Percentiles rank a stretch among this genome's conserved stretches.
Conservation (phyloP, 2,329 filamentous ascomycete genomes). For the Aureobasidium subglaciale region DNA sequence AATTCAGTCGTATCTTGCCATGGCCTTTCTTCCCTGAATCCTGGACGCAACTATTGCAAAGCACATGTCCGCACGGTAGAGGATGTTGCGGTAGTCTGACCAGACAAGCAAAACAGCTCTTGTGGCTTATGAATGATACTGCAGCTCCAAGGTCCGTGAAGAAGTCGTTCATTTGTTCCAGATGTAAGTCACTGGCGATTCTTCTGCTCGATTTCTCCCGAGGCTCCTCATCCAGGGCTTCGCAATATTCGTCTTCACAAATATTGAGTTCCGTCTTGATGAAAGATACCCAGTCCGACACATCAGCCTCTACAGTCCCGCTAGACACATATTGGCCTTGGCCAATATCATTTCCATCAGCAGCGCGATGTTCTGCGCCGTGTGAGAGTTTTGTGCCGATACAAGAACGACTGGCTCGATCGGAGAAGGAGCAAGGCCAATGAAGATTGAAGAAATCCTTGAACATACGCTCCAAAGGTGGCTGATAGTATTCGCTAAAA, state of each 20-base stretch:
- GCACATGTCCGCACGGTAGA: conserved; percentile 40
- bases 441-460: conserved; percentile 34
- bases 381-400: background rate
- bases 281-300: background rate
- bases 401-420: background rate
- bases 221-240: background rate
- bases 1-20: conserved; percentile 22
- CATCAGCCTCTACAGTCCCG: background rate
- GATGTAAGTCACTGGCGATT: background rate
- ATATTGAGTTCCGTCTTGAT: background rate
- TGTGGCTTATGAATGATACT: conserved; percentile 35
- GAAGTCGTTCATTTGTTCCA: background rate
- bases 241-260: background rate
- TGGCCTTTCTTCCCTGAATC: conserved; percentile 26
- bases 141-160: conserved; percentile 5
- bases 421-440: background rate
- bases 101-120: conserved; percentile 43
- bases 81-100: conserved; percentile 37
- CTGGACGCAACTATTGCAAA: conserved; percentile 38
- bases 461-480: conserved; percentile 29
- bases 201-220: background rate
- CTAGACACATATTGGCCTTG: background rate
- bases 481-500: conserved; percentile 29
- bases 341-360: background rate
- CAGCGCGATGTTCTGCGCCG: background rate